These are phyloP conservation scores for Ascoidea rubescens DNA, from an alignment of 805 yeast species.

Conservation along the genomic window DNA sequence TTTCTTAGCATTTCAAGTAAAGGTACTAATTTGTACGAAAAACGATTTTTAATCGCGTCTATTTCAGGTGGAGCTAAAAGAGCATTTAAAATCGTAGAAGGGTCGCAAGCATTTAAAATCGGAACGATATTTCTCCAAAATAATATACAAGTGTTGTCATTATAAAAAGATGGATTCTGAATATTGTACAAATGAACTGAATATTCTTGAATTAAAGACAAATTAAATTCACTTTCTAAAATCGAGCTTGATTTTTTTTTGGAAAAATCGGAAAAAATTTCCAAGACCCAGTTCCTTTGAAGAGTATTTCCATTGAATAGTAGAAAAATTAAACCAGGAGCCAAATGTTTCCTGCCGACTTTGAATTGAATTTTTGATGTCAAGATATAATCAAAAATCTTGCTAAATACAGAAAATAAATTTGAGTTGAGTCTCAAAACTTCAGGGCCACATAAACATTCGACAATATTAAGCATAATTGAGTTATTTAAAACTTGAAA, in stretches of 20 bases:
- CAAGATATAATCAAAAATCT: conserved; percentile 19
- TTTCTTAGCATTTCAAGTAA: conserved; percentile 29
- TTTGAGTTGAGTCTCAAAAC: conserved; percentile 26
- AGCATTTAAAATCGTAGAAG: conserved; percentile 20
- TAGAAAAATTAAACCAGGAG: conserved; percentile 41
- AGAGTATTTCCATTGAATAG: conserved; percentile 36
- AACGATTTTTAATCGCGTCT: conserved; percentile 11
- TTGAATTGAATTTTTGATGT: conserved; percentile 17
- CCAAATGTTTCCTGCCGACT: conserved; percentile 12
- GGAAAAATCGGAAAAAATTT: conserved; percentile 15
- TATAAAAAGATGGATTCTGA: conserved; percentile 38
- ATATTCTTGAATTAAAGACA: conserved; percentile 40
- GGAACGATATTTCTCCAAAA: conserved; percentile 35
- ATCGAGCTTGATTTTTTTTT: conserved; percentile 6
- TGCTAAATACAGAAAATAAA: conserved; percentile 24
- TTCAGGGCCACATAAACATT: conserved; percentile 39
- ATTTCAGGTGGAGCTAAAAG: conserved; percentile 16
- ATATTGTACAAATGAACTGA: conserved; percentile 33
- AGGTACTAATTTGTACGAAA: conserved; percentile 21
- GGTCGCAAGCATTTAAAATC: conserved; percentile 22
- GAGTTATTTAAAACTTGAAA: background rate
- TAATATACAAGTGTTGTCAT: conserved; percentile 22
- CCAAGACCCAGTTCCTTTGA: conserved; percentile 36
- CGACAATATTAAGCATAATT: conserved; percentile 21
- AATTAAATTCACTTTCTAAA: conserved; percentile 15